Conservation (phyloP, 2,329 filamentous ascomycete genomes). For the Clarireedia monteithiana region DNA sequence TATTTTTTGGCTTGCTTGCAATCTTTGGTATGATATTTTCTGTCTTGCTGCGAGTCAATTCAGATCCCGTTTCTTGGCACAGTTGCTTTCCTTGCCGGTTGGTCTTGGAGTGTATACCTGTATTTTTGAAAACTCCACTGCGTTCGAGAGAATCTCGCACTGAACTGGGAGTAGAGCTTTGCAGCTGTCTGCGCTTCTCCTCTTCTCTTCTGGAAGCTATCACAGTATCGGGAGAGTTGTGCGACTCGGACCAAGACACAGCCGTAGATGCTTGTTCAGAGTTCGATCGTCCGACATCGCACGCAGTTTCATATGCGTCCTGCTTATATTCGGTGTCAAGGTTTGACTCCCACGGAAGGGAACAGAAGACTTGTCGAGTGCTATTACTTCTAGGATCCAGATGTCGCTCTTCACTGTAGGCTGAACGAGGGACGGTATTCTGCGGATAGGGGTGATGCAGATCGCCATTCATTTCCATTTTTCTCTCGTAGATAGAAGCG, state of each 20-base stretch:
- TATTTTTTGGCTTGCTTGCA: too few species aligned
- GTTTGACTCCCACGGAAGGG: background rate
- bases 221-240: slow-evolving; percentile 13
- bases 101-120: slow-evolving; percentile 15
- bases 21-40: too few species aligned
- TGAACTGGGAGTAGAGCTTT: slow-evolving; percentile 20
- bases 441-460: background rate
- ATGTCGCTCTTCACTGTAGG: too few species aligned
- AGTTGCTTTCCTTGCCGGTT: background rate
- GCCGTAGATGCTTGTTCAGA: slow-evolving; percentile 16
- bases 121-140: slow-evolving; percentile 24
- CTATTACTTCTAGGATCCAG: background rate
- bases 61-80: background rate
- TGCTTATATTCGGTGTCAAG: background rate
- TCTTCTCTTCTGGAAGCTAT: background rate
- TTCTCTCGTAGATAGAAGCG: slow-evolving; percentile 1
- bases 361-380: background rate
- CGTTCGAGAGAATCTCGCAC: slow-evolving; percentile 19
- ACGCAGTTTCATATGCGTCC: background rate
- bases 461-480: background rate
- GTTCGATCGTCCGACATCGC: background rate
- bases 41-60: background rate
- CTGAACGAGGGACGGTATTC: too few species aligned
- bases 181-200: background rate
- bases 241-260: slow-evolving; percentile 25